Conservation (phyloP, 148 eudicot genomes). For the Vaccinium macrocarpon region DNA sequence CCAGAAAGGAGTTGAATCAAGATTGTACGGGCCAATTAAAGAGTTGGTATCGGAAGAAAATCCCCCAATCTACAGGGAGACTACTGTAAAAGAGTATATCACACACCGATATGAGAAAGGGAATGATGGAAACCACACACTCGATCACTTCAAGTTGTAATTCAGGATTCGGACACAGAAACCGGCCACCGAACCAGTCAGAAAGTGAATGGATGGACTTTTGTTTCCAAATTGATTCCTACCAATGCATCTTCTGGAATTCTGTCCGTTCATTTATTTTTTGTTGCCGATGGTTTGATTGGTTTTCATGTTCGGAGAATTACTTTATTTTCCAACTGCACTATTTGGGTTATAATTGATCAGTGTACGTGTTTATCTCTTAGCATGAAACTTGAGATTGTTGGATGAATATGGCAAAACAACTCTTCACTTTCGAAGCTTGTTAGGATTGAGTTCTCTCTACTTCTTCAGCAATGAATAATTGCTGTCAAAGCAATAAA, state of each 20-base stretch:
- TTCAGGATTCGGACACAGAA: not conserved
- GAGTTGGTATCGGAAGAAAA: conserved; percentile 21
- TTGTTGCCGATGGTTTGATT: not conserved
- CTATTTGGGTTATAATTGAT: no score
- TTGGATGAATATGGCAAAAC: no score
- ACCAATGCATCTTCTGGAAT: not conserved
- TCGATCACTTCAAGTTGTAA: conserved; percentile 23
- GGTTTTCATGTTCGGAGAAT: not conserved
- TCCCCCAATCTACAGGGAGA: conserved; percentile 6
- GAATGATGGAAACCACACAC: conserved; percentile 13
- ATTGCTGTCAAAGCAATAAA: not conserved
- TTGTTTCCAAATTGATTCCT: not conserved
- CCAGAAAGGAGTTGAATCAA: conserved; percentile 13
- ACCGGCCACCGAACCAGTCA: not conserved
- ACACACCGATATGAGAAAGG: not conserved
- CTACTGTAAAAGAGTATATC: not conserved
- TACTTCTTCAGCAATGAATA: not conserved
- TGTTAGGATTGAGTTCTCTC: not conserved
- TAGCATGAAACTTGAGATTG: no score
- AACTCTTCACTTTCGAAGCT: no score
- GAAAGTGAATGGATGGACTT: not conserved
- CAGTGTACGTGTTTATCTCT: no score
- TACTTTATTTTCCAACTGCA: no score
- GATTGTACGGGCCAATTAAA: conserved; percentile 52
- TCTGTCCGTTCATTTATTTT: not conserved